Evolutionary conservation across 495 filamentous ascomycete species (phyloP).

Genomic region (Sporormia fimetaria): DNA sequence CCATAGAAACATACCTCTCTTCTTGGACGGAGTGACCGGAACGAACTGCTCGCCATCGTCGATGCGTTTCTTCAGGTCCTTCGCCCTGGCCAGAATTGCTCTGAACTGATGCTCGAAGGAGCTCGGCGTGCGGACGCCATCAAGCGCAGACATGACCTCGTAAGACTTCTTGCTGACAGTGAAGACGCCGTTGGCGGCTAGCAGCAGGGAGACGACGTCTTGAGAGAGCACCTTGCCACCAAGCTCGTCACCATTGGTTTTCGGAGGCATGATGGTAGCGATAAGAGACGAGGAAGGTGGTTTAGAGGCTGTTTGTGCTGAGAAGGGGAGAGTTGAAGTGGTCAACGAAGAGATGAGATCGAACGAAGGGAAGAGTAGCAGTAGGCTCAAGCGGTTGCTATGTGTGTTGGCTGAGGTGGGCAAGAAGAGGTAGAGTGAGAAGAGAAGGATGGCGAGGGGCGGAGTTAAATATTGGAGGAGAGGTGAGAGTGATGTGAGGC

Average conservation of each 20-base stretch:
- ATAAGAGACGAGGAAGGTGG: too few species aligned
- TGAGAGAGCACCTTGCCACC: slow-evolving; percentile 6
- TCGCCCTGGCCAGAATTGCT: slow-evolving; percentile 10
- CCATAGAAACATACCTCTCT: slow-evolving; percentile 10
- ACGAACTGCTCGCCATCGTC: slow-evolving; percentile 16
- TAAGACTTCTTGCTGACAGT: slow-evolving; percentile 7
- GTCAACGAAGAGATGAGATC: too few species aligned
- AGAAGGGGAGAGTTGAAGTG: too few species aligned
- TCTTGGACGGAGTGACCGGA: slow-evolving; percentile 9
- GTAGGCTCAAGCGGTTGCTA: too few species aligned
- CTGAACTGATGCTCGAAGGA: slow-evolving; percentile 19
- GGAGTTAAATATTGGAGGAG: too few species aligned
- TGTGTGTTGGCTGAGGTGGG: too few species aligned
- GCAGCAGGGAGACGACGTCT: slow-evolving; percentile 15
- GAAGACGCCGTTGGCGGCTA: slow-evolving; percentile 3
- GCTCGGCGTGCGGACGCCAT: slow-evolving; percentile 11
- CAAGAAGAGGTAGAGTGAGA: too few species aligned
- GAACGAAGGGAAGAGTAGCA: too few species aligned
- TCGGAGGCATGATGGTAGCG: background rate
- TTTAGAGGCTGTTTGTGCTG: too few species aligned
- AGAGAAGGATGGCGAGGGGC: too few species aligned
- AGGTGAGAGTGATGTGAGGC: too few species aligned
- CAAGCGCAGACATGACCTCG: slow-evolving; percentile 20
- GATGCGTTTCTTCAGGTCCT: slow-evolving; percentile 13
- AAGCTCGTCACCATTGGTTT: background rate